Base-by-base conservation (phyloP, 148 eudicot genomes). In the Pharnaceum exiguum region DNA sequence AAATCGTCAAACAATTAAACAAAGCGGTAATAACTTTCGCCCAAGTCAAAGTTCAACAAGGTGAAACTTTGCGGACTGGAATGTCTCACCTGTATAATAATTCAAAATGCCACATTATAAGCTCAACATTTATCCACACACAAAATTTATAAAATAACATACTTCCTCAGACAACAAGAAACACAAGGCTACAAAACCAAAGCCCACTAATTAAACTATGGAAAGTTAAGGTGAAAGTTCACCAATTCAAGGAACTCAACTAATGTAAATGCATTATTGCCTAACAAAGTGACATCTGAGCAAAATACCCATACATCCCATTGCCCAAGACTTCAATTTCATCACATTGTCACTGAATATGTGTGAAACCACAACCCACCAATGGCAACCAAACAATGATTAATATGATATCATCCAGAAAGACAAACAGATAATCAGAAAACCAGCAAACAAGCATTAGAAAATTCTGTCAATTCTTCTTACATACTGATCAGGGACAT, bases 11-110 rank as follows among this genome's bases (percentile, higher is more conserved):
- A 29, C 15, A 29, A 11, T 47, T 19, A 25, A 37, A 16, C 28
- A n/a, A 16, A 27, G 27, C 58, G 35, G 11, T 22, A 13, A 25
- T 8, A 2, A 29, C 33, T 19, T 29, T 62, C 26, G 12, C 38
- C 37, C 17, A 25, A 21, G 42, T 24, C 26, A 16, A 24, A 22
- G 0, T 39, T 31, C 51, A 52, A 51, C 49, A 27, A 57, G 15
- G 48, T 48, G 35, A 55, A 43, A 49, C 57, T 57, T 32, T n/a
- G n/a, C n/a, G n/a, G n/a, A n/a, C n/a, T 33, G 60, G 57, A 67
- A 56, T 65, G 55, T 40, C 43, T 67, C 13, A 7, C 10, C 9
- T 30, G 10, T 15, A 43, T 5, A 30, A 19, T 8, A 40, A 30
- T 40, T 10, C 37, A 50, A 50, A 59, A 27, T 11, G 27, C 16